Evolutionary conservation across 352 stramenopile genomes (phyloP).

Genomic region (Globisporangium ultimum): DNA sequence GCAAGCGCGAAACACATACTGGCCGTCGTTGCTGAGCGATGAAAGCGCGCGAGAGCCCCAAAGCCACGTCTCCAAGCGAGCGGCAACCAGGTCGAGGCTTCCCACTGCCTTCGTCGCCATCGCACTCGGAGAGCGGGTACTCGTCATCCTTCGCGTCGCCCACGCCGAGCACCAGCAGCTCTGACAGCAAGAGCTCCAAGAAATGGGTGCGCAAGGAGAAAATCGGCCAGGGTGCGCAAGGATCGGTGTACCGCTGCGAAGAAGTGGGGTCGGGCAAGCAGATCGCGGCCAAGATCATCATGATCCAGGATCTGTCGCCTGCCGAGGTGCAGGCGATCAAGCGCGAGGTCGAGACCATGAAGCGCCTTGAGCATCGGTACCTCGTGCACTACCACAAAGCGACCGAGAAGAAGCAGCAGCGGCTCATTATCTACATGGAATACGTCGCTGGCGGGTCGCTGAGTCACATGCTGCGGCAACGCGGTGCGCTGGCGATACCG

Average conservation of each 20-base stretch:
- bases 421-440: conserved; percentile 86
- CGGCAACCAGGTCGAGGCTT: background rate
- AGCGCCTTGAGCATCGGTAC: conserved; percentile 48
- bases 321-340: conserved; percentile 58
- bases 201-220: conserved; percentile 71
- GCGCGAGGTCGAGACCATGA: conserved; percentile 65
- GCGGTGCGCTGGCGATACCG: conserved; percentile 39
- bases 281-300: conserved; percentile 71
- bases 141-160: conserved; percentile 21
- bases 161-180: conserved; percentile 11
- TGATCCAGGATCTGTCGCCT: conserved; percentile 46
- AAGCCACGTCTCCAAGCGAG: background rate
- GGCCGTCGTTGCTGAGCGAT: background rate
- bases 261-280: conserved; percentile 45
- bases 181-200: conserved; percentile 11
- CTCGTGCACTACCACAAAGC: conserved; percentile 67
- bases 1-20: no score
- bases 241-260: conserved; percentile 69
- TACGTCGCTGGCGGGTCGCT: conserved; percentile 83
- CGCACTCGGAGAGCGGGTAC: conserved; percentile 27
- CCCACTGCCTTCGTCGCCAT: conserved; percentile 21
- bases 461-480: conserved; percentile 45
- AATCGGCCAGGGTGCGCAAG: conserved; percentile 74
- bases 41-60: background rate
- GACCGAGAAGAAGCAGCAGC: conserved; percentile 50